These are phyloP conservation scores for Agrostemma githago DNA, from an alignment of 148 eudicot genomes.

Conservation along the genomic window DNA sequence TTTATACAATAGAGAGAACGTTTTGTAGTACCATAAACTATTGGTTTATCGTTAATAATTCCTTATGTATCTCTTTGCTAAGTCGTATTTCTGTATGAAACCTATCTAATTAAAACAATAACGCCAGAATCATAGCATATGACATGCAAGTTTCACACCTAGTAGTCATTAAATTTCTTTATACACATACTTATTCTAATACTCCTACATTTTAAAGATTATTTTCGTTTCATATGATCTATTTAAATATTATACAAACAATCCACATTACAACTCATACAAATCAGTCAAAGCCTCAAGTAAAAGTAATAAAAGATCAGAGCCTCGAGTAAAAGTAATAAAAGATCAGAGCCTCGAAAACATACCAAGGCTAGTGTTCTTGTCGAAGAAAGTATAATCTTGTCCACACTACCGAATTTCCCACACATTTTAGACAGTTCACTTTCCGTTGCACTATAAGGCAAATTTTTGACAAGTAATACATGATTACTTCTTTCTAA, in stretches of 20 bases:
- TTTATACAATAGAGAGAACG: background rate
- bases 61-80: background rate
- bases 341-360: background rate
- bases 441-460: conserved; percentile 69
- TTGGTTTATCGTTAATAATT: background rate
- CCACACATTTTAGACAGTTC: conserved; percentile 81
- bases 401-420: conserved; percentile 82
- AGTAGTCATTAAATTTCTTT: background rate
- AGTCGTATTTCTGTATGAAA: background rate
- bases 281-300: too few species aligned
- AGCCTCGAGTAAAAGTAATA: background rate
- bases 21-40: background rate
- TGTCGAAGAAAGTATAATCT: conserved; percentile 83
- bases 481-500: conserved; percentile 80
- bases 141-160: background rate
- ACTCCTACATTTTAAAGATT: background rate
- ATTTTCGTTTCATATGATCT: background rate
- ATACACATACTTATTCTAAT: conserved; percentile 7
- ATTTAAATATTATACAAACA: background rate
- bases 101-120: background rate
- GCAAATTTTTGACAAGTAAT: conserved; percentile 83
- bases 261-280: too few species aligned
- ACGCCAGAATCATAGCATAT: background rate
- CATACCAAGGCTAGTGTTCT: conserved; percentile 86
- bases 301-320: too few species aligned